These are phyloP conservation scores for Talaromyces ruber DNA, from an alignment of 495 filamentous ascomycete species.

Conservation along the genomic window DNA sequence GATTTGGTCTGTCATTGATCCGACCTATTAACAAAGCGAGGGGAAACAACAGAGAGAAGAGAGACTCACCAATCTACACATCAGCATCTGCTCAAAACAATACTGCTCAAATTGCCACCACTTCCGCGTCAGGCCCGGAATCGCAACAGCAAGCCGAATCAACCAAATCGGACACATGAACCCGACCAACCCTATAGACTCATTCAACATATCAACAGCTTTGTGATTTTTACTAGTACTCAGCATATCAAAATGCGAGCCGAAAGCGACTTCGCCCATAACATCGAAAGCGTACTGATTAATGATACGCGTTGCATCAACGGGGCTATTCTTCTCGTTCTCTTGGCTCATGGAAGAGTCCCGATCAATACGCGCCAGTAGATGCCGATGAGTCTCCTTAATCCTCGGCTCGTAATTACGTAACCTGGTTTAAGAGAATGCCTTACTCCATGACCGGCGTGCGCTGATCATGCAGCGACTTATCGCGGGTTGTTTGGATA, in stretches of 20 bases:
- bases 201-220: background rate
- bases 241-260: conserved; percentile 27
- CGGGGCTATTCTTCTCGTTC: background rate
- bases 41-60: no score
- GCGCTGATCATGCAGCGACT: conserved; percentile 16
- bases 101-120: conserved; percentile 21
- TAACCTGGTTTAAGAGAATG: conserved; percentile 11
- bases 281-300: conserved; percentile 22
- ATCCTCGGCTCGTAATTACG: background rate
- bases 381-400: background rate
- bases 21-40: background rate
- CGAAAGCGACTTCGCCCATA: conserved; percentile 36
- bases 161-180: conserved; percentile 22
- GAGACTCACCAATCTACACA: background rate
- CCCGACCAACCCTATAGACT: conserved; percentile 15
- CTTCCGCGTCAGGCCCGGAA: conserved; percentile 16
- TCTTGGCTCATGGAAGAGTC: no score
- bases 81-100: conserved; percentile 6
- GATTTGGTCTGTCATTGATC: background rate
- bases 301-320: background rate
- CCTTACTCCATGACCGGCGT: conserved; percentile 26
- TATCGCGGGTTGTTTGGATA: conserved; percentile 18
- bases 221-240: conserved; percentile 16
- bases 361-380: background rate
- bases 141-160: conserved; percentile 20